phyloP scores from a whole-genome alignment of 345 rosid species.

The Eutrema yunnanense region DNA sequence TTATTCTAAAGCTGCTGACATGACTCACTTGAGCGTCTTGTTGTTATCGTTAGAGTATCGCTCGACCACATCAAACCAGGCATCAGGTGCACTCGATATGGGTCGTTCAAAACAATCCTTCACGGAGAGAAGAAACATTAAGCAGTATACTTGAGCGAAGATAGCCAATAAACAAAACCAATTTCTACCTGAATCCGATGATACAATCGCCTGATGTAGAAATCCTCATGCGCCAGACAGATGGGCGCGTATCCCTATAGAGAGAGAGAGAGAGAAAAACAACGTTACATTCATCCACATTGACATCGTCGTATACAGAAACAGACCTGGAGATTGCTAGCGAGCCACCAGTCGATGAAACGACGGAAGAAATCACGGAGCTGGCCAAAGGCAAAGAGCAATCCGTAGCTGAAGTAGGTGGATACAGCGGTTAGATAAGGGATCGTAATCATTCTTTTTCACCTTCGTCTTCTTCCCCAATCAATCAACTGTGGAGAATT shows the following conservation, averaged over 20 bases:
- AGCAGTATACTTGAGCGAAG: neutral
- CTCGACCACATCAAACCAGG: constrained; percentile 75
- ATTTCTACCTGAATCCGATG: constrained; percentile 68
- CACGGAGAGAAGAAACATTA: neutral
- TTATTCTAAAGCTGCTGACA: neutral
- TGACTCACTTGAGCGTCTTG: constrained; percentile 64
- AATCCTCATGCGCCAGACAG: constrained; percentile 77
- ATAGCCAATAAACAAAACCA: too few relatives aligned
- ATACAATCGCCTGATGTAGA: constrained; percentile 72
- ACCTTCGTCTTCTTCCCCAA: neutral
- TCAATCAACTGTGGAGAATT: neutral
- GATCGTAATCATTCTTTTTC: constrained; percentile 47
- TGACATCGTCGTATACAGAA: neutral
- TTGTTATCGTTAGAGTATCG: constrained; percentile 66
- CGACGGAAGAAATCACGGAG: constrained; percentile 68
- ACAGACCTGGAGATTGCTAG: constrained; percentile 46
- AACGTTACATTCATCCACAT: neutral
- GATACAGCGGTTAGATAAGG: constrained; percentile 63
- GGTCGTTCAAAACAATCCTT: constrained; percentile 87
- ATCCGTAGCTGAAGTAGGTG: constrained; percentile 68
- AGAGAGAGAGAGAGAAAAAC: too few relatives aligned
- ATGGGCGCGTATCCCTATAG: constrained; percentile 86
- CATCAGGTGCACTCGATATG: constrained; percentile 76
- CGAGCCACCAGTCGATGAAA: constrained; percentile 41
- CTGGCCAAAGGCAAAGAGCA: constrained; percentile 66